Conservation (phyloP, 306 rosid species). For the Arachis hypogaea region DNA sequence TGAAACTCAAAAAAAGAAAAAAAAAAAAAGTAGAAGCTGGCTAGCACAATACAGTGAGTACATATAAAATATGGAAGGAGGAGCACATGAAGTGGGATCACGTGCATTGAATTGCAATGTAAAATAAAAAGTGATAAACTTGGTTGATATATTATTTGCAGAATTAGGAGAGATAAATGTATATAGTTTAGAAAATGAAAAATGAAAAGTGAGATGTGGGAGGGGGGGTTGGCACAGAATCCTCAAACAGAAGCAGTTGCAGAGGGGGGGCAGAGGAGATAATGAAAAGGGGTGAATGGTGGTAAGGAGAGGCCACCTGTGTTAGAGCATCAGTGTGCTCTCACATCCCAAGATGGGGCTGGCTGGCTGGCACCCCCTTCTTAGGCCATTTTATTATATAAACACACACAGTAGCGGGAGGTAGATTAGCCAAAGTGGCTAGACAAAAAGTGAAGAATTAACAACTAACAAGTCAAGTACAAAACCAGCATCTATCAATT, state of each 20-base stretch:
- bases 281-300: slow-evolving; percentile 32
- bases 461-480: background rate
- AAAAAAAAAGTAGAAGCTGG: background rate
- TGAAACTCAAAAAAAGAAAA: no score
- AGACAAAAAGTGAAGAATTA: background rate
- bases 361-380: slow-evolving; percentile 20
- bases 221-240: background rate
- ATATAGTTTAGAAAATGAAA: no score
- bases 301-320: slow-evolving; percentile 32
- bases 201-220: no score
- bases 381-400: background rate
- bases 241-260: background rate
- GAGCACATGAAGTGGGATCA: background rate
- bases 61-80: background rate
- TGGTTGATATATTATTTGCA: no score
- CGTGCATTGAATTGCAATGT: background rate
- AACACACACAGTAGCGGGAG: no score
- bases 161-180: no score
- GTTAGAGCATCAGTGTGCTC: background rate
- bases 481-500: background rate
- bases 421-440: slow-evolving; percentile 20
- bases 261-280: background rate
- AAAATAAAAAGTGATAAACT: no score
- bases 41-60: background rate
- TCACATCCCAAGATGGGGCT: slow-evolving; percentile 31